Base-by-base conservation (phyloP, 306 rosid species). In the Mimosa pudica region DNA sequence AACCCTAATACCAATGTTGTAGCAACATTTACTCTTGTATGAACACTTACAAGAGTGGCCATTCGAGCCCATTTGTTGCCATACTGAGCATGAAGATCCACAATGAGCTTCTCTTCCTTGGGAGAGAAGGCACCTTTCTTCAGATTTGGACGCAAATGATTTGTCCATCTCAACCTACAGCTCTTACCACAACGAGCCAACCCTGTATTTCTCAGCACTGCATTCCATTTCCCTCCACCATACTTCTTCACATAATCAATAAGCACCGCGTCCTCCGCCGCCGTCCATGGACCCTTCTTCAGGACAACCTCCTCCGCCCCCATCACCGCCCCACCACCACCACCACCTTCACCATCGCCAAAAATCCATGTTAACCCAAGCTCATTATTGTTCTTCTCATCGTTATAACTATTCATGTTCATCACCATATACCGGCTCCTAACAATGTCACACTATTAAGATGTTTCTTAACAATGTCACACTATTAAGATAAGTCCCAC, bases 131-230 rank as follows among this genome's bases (percentile, higher is more conserved):
- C 77, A 11, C 94, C 92, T 30, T 88, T 90, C 79, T 83, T 90
- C 80, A 90, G 73, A 48, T 88, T 81, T 8, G 94, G 94, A 20
- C 90, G 73, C 11, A 90, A 80, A 72, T 90, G 94, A 74, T 90
- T 90, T 14, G 90, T 92, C 94, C 94, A 90, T 6, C 94, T 82
- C 57, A 90, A 87, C 64, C 94, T 74, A 35, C 94, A 90, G 70
- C 94, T 90, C 75, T 90, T 90, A 14, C 94, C 94, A 5, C 94
- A 90, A 2, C 94, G 88, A 44, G 86, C 89, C 17, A 90, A 82
- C 13, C 94, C 89, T 1, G 94, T 81, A 30, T 88, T 85, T 69
- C 57, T 81, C 83, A 82, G 88, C 38, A 86, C 65, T 18, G 65
- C 35, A 60, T 60, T 60, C 65, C 65, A 60, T 6, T 60, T 60